phyloP scores from a whole-genome alignment of 2,329 filamentous ascomycete genomes.

The Cyphellophora attinorum region DNA sequence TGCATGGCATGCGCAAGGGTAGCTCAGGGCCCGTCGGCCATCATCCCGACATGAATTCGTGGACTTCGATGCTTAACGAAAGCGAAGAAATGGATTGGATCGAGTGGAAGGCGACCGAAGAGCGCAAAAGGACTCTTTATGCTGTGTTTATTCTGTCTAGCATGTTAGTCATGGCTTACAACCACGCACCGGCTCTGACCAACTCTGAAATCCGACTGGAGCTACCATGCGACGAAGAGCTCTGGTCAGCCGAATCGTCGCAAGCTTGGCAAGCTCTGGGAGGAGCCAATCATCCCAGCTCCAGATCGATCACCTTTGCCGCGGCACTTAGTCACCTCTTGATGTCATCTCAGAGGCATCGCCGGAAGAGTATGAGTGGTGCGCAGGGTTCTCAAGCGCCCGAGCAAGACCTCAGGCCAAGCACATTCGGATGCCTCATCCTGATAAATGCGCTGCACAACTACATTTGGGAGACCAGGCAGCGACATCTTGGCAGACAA shows the following conservation, averaged over 20 bases:
- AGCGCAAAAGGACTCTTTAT: slow-evolving; percentile 87
- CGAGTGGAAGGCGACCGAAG: slow-evolving; percentile 78
- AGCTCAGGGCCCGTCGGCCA: slow-evolving; percentile 32
- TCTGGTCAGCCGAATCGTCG: slow-evolving; percentile 77
- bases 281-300: slow-evolving; percentile 58
- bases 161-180: slow-evolving; percentile 82
- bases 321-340: slow-evolving; percentile 72
- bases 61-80: slow-evolving; percentile 26
- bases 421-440: slow-evolving; percentile 83
- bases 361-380: slow-evolving; percentile 20
- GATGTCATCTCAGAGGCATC: slow-evolving; percentile 60
- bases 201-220: slow-evolving; percentile 90
- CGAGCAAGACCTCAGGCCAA: slow-evolving; percentile 62
- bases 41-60: slow-evolving; percentile 35
- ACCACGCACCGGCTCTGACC: slow-evolving; percentile 79
- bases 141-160: slow-evolving; percentile 87
- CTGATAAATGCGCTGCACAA: slow-evolving; percentile 93
- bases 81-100: slow-evolving; percentile 68
- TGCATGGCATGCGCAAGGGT: slow-evolving; percentile 26
- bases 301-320: slow-evolving; percentile 69
- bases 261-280: slow-evolving; percentile 71
- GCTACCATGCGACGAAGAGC: slow-evolving; percentile 84
- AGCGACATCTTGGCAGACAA: slow-evolving; percentile 74
- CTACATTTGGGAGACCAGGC: slow-evolving; percentile 95
- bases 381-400: slow-evolving; percentile 32